Percentiles rank a stretch among this genome's conserved stretches.
Conservation (phyloP, 1,284 basidiomycete species). For the Apiotrichum gamsii region DNA sequence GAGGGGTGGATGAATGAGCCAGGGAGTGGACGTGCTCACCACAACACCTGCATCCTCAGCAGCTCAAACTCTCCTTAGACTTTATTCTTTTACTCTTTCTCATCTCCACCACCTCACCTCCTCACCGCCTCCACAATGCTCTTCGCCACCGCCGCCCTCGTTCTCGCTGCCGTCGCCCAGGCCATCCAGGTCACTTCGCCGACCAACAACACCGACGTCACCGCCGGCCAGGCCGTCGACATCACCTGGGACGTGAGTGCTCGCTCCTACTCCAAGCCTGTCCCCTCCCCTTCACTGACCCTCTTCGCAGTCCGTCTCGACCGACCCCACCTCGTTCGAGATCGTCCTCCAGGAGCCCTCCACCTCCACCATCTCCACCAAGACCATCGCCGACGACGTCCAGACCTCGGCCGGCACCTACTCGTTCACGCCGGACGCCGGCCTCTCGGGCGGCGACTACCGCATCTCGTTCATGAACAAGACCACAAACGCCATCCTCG, state of each 20-base stretch:
- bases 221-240: slow-evolving; percentile 21
- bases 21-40: too few relatives aligned
- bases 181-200: slow-evolving; percentile 35
- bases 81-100: background rate
- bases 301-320: slow-evolving; percentile 33
- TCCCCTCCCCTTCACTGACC: background rate
- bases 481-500: slow-evolving; percentile 30
- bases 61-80: too few relatives aligned
- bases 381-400: slow-evolving; percentile 25
- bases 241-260: slow-evolving; percentile 37
- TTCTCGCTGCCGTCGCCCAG: slow-evolving; percentile 20
- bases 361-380: slow-evolving; percentile 30
- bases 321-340: slow-evolving; percentile 35
- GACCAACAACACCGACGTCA: slow-evolving; percentile 28
- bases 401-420: slow-evolving; percentile 27
- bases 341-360: slow-evolving; percentile 30
- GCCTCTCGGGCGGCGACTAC: slow-evolving; percentile 23
- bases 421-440: slow-evolving; percentile 31
- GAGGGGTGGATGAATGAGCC: too few relatives aligned
- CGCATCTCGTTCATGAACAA: slow-evolving; percentile 23
- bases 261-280: background rate
- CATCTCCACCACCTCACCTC: too few relatives aligned
- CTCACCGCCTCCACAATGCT: slow-evolving; percentile 16
- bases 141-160: slow-evolving; percentile 16
- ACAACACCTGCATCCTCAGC: too few relatives aligned